These are phyloP conservation scores for Leishmania turanica DNA, from an alignment of 208 protist species.

Conservation along the genomic window DNA sequence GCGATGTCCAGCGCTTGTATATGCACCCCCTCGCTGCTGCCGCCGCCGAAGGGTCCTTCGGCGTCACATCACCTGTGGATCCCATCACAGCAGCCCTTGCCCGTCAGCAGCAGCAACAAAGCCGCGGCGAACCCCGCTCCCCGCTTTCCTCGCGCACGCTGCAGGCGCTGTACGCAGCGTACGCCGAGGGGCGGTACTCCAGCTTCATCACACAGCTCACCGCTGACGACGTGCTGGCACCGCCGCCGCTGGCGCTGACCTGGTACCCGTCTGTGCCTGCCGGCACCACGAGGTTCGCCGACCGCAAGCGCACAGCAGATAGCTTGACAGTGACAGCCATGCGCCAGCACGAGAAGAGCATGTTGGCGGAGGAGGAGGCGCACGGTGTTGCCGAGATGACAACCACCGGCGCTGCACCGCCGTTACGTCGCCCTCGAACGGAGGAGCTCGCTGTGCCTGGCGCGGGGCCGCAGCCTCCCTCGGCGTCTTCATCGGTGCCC, in stretches of 20 bases:
- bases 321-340: neutral
- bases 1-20: constrained; percentile 6
- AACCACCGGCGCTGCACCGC: neutral
- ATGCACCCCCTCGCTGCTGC: constrained; percentile 9
- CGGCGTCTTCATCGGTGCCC: neutral
- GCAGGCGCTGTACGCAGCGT: constrained; percentile 27
- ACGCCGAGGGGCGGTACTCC: constrained; percentile 13
- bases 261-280: constrained; percentile 35
- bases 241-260: constrained; percentile 40
- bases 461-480: neutral
- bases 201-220: constrained; percentile 32
- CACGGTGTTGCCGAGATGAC: neutral
- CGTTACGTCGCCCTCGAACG: constrained; percentile 8
- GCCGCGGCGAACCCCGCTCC: constrained; percentile 32
- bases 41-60: neutral
- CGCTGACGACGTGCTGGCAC: constrained; percentile 38
- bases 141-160: constrained; percentile 44
- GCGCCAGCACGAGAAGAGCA: constrained; percentile 7
- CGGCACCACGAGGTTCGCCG: constrained; percentile 10
- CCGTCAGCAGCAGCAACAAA: constrained; percentile 33
- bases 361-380: constrained; percentile 16
- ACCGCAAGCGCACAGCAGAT: constrained; percentile 24
- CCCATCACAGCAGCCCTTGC: constrained; percentile 38
- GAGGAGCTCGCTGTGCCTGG: neutral
- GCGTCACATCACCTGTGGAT: neutral